Evolutionary conservation across 192 early-diverging fungal genomes (phyloP), one percentile per base, ranked within the genome.

Genomic region (Paraglomus brasilianum): DNA sequence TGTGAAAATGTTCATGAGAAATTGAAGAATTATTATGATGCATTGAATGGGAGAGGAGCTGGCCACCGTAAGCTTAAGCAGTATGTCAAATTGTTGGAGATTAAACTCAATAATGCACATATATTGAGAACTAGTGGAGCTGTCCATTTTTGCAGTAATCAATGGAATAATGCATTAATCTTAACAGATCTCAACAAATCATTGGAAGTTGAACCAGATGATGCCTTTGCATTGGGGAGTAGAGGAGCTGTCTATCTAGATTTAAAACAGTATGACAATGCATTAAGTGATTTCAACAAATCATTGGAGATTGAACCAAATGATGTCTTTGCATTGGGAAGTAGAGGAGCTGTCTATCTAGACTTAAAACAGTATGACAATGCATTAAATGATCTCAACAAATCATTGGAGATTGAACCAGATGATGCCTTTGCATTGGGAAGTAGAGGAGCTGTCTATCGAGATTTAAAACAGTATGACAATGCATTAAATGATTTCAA

Each of bases 191-290:
- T 67, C 1, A 19, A 67, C 8, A 52, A 22, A 7, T 17, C 22
- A 0, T 8, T 67, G 24, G 13, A 19, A 11, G 8, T 39, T 43
- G 49, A 52, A 1, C 50, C 50, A 13, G 40, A 52, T 24, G 43
- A 67, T 52, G 65, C 40, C 15, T 6, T 1, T 39, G 56, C 56
- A 15, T 24, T 58, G 15, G 22, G 8, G n/a, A 39, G 15, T 22
- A 22, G 56, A 8, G 15, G 56, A 13, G 24, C n/a, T 58, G 24
- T 58, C 15, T 36, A 58, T 58, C 56, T 22, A 58, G 40, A 36
- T 22, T 39, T 58, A 38, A 13, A 58, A 58, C 15, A 39, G 1
- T 58, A 58, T 58, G 56, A 58, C 11, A 8, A 58, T 15, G 56
- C 56, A 15, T 5, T 58, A 39, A 14, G 3, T 36, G 56, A 58